Percentiles rank a stretch among this genome's conserved stretches.
Evolutionary conservation across 768 basidiomycete genomes (phyloP).

Genomic region (Pleurotus platypus): DNA sequence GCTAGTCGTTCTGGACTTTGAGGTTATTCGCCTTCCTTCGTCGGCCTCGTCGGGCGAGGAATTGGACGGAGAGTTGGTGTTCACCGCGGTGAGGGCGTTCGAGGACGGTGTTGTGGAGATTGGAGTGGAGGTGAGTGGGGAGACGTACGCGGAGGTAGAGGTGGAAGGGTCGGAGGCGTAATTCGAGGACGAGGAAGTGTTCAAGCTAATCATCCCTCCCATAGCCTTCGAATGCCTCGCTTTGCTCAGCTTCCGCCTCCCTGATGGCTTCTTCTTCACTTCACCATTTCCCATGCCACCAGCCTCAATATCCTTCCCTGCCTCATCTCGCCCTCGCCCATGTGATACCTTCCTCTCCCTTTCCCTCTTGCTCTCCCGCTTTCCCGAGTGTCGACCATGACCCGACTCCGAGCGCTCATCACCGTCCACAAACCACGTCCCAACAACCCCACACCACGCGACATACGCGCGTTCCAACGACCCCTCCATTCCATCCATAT

Average conservation of each 20-base stretch:
- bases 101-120: no score
- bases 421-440: conserved; percentile 30
- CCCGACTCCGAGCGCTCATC: neutral
- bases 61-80: neutral
- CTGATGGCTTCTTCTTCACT: no score
- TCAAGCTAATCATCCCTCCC: no score
- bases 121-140: no score
- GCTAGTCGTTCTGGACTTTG: neutral
- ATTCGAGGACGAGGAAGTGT: no score
- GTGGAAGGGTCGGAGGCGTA: no score
- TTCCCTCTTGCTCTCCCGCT: neutral
- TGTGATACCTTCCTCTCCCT: neutral
- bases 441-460: conserved; percentile 45
- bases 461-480: conserved; percentile 39
- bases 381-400: neutral
- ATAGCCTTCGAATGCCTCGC: no score
- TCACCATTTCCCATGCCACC: neutral
- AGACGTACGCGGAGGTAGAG: no score
- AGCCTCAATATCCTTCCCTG: neutral
- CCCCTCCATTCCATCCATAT: conserved; percentile 35
- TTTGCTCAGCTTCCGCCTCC: no score
- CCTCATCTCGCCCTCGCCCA: neutral
- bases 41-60: neutral
- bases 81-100: neutral
- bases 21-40: no score